Conservation (phyloP, 2,329 filamentous ascomycete species). For the Ceratocystiopsis brevicomis region DNA sequence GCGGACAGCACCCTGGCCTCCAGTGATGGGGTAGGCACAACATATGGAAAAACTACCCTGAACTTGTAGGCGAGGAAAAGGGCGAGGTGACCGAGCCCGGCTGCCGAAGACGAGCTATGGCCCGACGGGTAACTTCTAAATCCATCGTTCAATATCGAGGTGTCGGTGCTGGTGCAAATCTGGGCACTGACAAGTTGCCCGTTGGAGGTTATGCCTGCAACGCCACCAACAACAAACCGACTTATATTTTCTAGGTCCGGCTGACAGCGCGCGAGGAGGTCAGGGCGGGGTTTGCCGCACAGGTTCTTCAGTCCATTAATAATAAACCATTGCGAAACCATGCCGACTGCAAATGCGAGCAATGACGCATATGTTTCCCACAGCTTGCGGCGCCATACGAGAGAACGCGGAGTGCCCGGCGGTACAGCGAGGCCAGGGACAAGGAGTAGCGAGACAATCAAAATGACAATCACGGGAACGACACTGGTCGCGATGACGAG, state of each 20-base stretch:
- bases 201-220: slow-evolving; percentile 29
- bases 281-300: slow-evolving; percentile 58
- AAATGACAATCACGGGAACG: slow-evolving; percentile 48
- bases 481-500: slow-evolving; percentile 44
- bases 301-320: slow-evolving; percentile 75
- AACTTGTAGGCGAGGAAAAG: slow-evolving; percentile 78
- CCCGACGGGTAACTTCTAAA: slow-evolving; percentile 74
- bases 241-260: slow-evolving; percentile 50
- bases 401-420: slow-evolving; percentile 37
- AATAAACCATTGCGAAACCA: slow-evolving; percentile 57
- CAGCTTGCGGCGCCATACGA: slow-evolving; percentile 63
- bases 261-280: slow-evolving; percentile 47
- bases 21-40: no score
- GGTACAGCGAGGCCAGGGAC: slow-evolving; percentile 55
- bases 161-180: slow-evolving; percentile 55
- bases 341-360: slow-evolving; percentile 59
- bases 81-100: slow-evolving; percentile 67
- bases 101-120: slow-evolving; percentile 56
- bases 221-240: slow-evolving; percentile 43
- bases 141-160: slow-evolving; percentile 48
- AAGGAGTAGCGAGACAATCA: slow-evolving; percentile 47
- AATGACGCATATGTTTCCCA: slow-evolving; percentile 83
- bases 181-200: slow-evolving; percentile 53
- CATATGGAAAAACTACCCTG: slow-evolving; percentile 44
- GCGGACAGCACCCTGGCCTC: slow-evolving; percentile 36